Evolutionary conservation across 805 yeast species (phyloP), one percentile per base, ranked within the genome.

Genomic region (Kodamaea kaohsiungensis): DNA sequence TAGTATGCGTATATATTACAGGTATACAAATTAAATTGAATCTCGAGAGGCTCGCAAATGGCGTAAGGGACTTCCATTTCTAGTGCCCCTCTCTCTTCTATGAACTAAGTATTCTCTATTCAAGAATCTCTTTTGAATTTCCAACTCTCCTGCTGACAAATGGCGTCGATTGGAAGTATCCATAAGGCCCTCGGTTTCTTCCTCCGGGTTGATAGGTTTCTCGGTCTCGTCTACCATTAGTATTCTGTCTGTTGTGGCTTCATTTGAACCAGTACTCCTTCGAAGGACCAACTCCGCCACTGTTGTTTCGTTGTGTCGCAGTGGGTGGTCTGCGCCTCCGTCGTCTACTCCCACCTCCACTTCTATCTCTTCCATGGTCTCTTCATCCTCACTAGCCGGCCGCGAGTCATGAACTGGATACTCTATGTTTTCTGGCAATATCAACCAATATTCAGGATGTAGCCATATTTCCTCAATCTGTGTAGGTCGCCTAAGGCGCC

Each of bases 391-490:
- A 10, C 12, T 19, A 13, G 6, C 25, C 3, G 25, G 25, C 25
- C 19, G 17, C 13, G 25, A 3, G 19, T 46, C 48, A 19, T 30
- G 17, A 2, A 27, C 38, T n/a, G 48, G 48, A 13, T 46, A 46
- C 19, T 46, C 48, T 38, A 46, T n/a, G 25, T 46, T 27, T 18
- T 46, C 48, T 3, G 48, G 48, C 17, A 46, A 25, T 27, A 46
- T 46, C 38, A 46, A 27, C 48, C 48, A 46, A 38, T 46, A 46
- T 22, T 46, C 48, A 17, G 48, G 48, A 16, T 46, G 48, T 16
- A 46, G 38, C 48, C 48, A 46, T 30, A 46, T 16, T 22, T 46
- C 48, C 16, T 46, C 48, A n/a, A 30, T 37, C 25, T 27, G 38
- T 3, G 38, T 35, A 15, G 48, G 38, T 27, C 48, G 38, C 25